Conservation (phyloP, 139 green algal genomes). For the Chlamydomonas incerta region DNA sequence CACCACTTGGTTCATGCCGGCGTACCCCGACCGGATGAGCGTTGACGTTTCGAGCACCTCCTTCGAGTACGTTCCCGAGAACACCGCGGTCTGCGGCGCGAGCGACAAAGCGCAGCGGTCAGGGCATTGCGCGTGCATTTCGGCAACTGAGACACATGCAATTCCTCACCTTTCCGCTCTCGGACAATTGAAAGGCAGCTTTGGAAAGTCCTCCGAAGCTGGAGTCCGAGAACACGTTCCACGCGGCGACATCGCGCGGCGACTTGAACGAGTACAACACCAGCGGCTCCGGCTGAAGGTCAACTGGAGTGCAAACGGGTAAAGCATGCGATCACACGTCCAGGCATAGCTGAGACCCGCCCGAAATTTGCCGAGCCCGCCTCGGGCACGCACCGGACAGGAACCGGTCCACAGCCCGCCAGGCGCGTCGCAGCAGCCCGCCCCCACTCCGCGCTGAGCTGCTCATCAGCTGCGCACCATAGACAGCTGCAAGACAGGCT, state of each 20-base stretch:
- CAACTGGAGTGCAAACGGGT: conserved; percentile 12
- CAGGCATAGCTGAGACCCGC: no score
- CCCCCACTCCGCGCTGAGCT: not conserved
- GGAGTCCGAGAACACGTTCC: conserved; percentile 50
- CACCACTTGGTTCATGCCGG: conserved; percentile 56
- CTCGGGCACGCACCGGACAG: conserved; percentile 26
- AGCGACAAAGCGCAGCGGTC: not conserved
- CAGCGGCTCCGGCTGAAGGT: conserved; percentile 45
- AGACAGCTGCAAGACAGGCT: no score
- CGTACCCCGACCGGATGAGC: conserved; percentile 51
- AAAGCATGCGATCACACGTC: not conserved
- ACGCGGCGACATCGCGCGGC: conserved; percentile 25
- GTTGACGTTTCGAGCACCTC: conserved; percentile 10
- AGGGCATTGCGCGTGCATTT: not conserved
- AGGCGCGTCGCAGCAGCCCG: conserved; percentile 21
- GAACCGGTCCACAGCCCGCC: conserved; percentile 46
- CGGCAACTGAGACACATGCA: not conserved
- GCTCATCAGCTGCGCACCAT: not conserved
- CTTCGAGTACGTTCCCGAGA: conserved; percentile 45
- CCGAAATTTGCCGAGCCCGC: no score
- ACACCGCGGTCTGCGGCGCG: conserved; percentile 39
- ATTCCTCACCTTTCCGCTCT: conserved; percentile 9
- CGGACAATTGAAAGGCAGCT: conserved; percentile 23
- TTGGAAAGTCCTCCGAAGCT: conserved; percentile 49
- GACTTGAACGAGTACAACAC: conserved; percentile 33